Base-by-base conservation (phyloP, 2,329 filamentous ascomycete genomes). In the Arthroderma sp. region DNA sequence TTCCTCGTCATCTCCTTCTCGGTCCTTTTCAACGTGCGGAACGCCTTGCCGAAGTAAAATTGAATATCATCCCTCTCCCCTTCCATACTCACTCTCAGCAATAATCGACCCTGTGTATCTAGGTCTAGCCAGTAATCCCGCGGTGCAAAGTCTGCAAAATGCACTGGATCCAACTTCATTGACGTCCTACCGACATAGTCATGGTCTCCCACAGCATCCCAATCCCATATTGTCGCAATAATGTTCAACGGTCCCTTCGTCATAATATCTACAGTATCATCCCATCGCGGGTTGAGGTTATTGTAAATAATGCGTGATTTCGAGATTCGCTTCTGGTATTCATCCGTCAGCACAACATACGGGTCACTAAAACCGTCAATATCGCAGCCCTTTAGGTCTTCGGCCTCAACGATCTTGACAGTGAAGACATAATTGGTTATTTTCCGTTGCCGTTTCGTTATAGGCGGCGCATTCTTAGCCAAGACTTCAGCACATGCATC, bases 1-100 rank as follows among this genome's bases (percentile, higher is more conserved):
- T 91, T 94, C 61, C 93, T 83, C 56, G 94, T 95, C 93, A 98
- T 98, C 71, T 98, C 93, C 66, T 91, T 82, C 74, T 98, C 91
- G 0, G 91, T 95, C 63, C 93, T 83, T 77, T 97, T 97, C 64
- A 98, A 78, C 60, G 91, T 89, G 51, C 93, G 82, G 76, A 98
- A 98, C 25, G 93, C 88, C 73, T 96, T 97, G 65, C 91, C 93
- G 71, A 97, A 97, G 68, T 96, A 91, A 71, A 98, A 98, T 66
- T 96, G 88, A 59, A 98, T 98, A 68, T 98, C 93, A 68, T 98
- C 93, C 61, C 93, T 82, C 73, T 98, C 93, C 55, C 93, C 93
- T 74, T 98, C 93, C 93, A 98, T 98, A 68, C 90, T 96, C 55
- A 98, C 90, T 61, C 91, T 82, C 55, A 98, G 81, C 58, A 98